A percentile compares a stretch with the other conserved stretches of the same genome.
Evolutionary conservation across 2,329 filamentous ascomycete species (phyloP).

Genomic region (Fusarium sp.): DNA sequence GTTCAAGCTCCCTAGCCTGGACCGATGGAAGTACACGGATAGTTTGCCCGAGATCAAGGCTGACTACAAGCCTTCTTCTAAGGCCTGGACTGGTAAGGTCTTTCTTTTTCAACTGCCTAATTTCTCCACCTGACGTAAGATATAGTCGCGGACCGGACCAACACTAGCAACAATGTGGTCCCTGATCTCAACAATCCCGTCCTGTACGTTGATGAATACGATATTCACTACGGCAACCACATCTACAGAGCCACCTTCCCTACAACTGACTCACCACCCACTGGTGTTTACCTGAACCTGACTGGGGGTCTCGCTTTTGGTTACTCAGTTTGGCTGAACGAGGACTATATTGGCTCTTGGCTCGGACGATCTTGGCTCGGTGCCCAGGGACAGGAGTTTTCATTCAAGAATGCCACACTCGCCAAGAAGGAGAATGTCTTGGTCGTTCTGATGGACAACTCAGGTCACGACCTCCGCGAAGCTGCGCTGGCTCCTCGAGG

Average conservation of each 20-base stretch:
- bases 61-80: slow-evolving; percentile 56
- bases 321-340: slow-evolving; percentile 69
- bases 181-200: slow-evolving; percentile 65
- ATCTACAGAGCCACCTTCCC: slow-evolving; percentile 66
- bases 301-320: slow-evolving; percentile 68
- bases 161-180: slow-evolving; percentile 59
- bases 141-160: slow-evolving; percentile 59
- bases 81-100: slow-evolving; percentile 56
- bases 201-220: slow-evolving; percentile 69
- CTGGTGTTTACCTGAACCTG: slow-evolving; percentile 61
- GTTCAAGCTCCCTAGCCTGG: slow-evolving; percentile 55
- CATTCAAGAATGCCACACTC: slow-evolving; percentile 63
- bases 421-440: slow-evolving; percentile 58
- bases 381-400: slow-evolving; percentile 55
- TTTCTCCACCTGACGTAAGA: neutral
- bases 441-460: slow-evolving; percentile 70
- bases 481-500: slow-evolving; percentile 62
- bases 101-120: fast-evolving
- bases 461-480: slow-evolving; percentile 67
- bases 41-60: slow-evolving; percentile 60
- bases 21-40: slow-evolving; percentile 60
- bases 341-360: slow-evolving; percentile 66
- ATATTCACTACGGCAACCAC: slow-evolving; percentile 65
- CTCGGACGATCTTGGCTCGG: slow-evolving; percentile 60
- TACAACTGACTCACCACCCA: slow-evolving; percentile 51